Evolutionary conservation across 306 rosid genomes (phyloP), one percentile per base, ranked within the genome.

Genomic region (Dryas octopetala): DNA sequence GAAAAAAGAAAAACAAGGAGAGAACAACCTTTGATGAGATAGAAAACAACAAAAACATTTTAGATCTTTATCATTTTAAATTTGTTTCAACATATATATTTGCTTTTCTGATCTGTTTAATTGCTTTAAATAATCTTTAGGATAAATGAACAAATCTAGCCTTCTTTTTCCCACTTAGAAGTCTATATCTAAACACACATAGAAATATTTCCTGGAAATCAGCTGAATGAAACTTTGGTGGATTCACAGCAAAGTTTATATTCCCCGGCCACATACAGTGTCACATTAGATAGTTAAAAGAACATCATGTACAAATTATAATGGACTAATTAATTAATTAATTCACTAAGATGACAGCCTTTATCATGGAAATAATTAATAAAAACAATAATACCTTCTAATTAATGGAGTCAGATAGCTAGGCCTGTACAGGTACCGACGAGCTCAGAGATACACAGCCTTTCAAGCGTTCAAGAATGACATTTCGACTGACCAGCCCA

Each of bases 401-500:
- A 62, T 68, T 23, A 47, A 66, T 67, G 78, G 51, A 51, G 78
- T 88, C 81, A 93, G 38, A 28, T 28, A 28, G 38, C 38, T 32
- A 32, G 71, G 96, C 98, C 83, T 93, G 85, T 89, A 93, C 96
- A 83, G 96, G 88, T 78, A 93, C 79, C 74, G 94, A 93, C 51
- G 98, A 91, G 74, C 52, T 91, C 81, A 86, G 75, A 10, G 92
- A 82, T 59, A 87, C 91, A 32, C 98, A 95, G 73, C 96, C 91
- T 85, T 89, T 91, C 80, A 92, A 84, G 84, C 93, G 90, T 74
- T 89, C 73, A 10, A 95, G 43, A 70, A 95, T 89, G 88, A n/a
- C 85, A 64, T 90, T 95, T 77, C 83, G 45, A 78, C 74, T 82
- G 73, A 92, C 97, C 5, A 95, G 81, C 48, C 89, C 55, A 1